phyloP scores from a whole-genome alignment of 176 grass and related monocot species.

The Tillandsia leiboldiana region DNA sequence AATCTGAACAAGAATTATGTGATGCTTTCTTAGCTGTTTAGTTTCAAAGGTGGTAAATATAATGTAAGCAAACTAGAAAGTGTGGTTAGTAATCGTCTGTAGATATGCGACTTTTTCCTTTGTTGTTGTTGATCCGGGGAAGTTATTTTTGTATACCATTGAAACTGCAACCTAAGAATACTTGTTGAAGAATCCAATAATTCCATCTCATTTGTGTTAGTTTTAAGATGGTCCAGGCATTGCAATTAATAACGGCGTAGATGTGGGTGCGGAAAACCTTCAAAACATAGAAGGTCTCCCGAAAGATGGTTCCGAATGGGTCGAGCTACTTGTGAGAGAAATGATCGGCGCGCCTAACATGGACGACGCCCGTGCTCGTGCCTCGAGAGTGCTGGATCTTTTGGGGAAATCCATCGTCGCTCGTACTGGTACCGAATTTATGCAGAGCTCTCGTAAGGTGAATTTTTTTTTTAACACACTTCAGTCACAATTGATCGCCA shows the following conservation, averaged over 20 bases:
- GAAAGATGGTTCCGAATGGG: slow-evolving; percentile 32
- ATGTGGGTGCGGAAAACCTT: neutral
- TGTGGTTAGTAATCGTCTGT: neutral
- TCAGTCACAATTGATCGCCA: neutral
- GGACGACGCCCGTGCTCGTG: slow-evolving; percentile 21
- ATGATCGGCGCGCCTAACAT: slow-evolving; percentile 20
- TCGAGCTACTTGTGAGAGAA: slow-evolving; percentile 32
- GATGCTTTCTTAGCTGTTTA: too few relatives aligned
- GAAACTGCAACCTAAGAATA: too few relatives aligned
- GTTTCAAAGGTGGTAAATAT: too few relatives aligned
- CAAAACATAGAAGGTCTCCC: slow-evolving; percentile 4
- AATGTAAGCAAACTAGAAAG: too few relatives aligned
- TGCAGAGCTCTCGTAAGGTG: slow-evolving; percentile 15
- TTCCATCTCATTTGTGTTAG: neutral
- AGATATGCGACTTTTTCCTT: neutral
- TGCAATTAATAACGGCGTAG: neutral
- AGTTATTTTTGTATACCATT: too few relatives aligned
- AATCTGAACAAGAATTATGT: too few relatives aligned
- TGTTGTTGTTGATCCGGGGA: neutral
- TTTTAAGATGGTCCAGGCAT: neutral
- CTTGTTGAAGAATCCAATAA: neutral
- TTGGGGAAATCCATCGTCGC: slow-evolving; percentile 26
- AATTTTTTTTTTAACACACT: neutral
- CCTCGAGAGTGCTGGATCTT: slow-evolving; percentile 22
- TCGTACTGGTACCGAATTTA: slow-evolving; percentile 6